Evolutionary conservation across 805 yeast species (phyloP).

Genomic region (Cyberlindnera euphorbiae): DNA sequence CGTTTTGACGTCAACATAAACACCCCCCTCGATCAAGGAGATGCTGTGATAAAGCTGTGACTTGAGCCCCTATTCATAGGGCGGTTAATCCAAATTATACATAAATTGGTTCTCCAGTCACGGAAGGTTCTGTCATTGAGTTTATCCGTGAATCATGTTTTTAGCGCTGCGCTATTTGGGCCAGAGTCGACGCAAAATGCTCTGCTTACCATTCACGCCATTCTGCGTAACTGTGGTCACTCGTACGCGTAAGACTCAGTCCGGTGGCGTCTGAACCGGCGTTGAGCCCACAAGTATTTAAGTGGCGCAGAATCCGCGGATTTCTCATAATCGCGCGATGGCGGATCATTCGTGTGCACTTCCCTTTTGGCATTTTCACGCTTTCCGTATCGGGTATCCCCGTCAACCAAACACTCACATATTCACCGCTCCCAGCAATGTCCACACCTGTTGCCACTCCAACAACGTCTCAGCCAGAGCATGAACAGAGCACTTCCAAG

Average conservation of each 20-base stretch:
- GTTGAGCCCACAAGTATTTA: slow-evolving; percentile 13
- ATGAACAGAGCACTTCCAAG: neutral
- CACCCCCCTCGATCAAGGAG: too few relatives aligned
- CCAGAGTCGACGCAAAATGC: too few relatives aligned
- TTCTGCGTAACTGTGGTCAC: slow-evolving; percentile 1
- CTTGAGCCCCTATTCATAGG: too few relatives aligned
- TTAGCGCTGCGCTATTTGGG: too few relatives aligned
- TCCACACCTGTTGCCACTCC: slow-evolving; percentile 13
- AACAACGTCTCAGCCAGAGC: slow-evolving; percentile 5
- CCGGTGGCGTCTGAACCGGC: slow-evolving; percentile 2
- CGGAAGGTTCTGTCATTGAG: too few relatives aligned
- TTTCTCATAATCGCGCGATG: neutral
- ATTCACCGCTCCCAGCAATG: neutral
- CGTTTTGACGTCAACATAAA: too few relatives aligned
- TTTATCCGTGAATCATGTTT: too few relatives aligned
- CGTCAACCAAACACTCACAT: too few relatives aligned
- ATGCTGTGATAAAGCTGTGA: too few relatives aligned
- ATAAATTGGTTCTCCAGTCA: too few relatives aligned
- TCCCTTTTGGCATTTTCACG: slow-evolving; percentile 1
- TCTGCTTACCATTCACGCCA: too few relatives aligned
- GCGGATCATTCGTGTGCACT: neutral
- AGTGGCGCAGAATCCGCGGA: slow-evolving; percentile 14
- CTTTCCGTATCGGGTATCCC: slow-evolving; percentile 9
- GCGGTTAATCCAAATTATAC: too few relatives aligned
- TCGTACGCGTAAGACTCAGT: slow-evolving; percentile 6